These are phyloP conservation scores for Tuber melanosporum DNA, from an alignment of 495 filamentous ascomycete species.

Conservation along the genomic window DNA sequence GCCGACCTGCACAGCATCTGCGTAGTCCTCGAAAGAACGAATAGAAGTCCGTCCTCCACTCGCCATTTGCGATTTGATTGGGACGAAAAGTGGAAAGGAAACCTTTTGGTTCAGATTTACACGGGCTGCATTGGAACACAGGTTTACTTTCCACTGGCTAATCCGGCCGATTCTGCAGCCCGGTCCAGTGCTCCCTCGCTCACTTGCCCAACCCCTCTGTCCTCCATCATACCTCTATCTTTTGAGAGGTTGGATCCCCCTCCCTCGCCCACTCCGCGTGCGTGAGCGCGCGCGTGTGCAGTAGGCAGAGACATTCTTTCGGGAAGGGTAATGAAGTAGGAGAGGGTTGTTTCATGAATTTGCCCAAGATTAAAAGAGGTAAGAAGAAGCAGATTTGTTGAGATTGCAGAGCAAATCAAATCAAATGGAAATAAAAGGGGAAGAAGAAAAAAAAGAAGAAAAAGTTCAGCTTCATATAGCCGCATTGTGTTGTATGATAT, in stretches of 20 bases:
- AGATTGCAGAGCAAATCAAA: conserved; percentile 1
- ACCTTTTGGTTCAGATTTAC: neutral
- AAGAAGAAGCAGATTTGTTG: conserved; percentile 5
- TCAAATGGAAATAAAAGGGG: neutral
- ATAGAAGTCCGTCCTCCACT: neutral
- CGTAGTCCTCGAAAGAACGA: neutral
- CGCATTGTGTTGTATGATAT: neutral
- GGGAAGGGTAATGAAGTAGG: neutral
- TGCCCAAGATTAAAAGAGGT: conserved; percentile 6
- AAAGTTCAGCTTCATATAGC: conserved; percentile 1
- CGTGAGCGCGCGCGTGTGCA: conserved; percentile 4
- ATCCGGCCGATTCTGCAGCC: neutral
- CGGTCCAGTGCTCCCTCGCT: neutral
- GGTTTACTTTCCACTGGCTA: neutral
- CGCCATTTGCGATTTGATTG: neutral
- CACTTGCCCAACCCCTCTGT: neutral
- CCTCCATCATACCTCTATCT: neutral
- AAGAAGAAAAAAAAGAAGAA: neutral
- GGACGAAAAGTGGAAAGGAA: neutral
- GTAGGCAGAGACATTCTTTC: neutral
- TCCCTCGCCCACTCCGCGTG: neutral
- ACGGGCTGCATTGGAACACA: conserved; percentile 1
- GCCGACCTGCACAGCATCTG: neutral
- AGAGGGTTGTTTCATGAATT: conserved; percentile 1
- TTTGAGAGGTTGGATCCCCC: neutral